Base-by-base conservation (phyloP, 176 grass and related monocot species). In the Leersia perrieri region DNA sequence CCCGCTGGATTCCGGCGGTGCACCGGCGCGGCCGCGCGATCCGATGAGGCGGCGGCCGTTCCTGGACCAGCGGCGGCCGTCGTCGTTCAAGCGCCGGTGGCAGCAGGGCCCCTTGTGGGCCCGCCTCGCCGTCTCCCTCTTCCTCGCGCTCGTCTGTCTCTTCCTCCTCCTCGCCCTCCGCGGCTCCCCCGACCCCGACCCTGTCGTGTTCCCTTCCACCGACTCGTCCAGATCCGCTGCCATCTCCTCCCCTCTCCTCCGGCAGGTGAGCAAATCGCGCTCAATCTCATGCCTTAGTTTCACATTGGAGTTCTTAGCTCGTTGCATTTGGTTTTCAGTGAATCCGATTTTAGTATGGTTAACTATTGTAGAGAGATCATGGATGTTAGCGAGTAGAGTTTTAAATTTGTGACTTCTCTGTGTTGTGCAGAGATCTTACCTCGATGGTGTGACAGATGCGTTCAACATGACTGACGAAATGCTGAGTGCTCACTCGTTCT, bases 401-500 rank as follows among this genome's bases (percentile, higher is more conserved):
- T 83, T 31, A 74, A 75, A 9, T 31, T 11, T 77, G 16, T 74
- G 25, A 72, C 45, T 14, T 66, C 65, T 20, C 60, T 53, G 13
- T 85, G 31, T 70, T 85, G 31, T 70, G 79, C 93, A 99, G 96
- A 87, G 70, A 82, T 78, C 87, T 74, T 89, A 90, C 83, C 80
- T 75, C 7, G 83, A 90, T 30, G 92, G 85, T 26, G 65, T 91
- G 12, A 53, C 74, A 9, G 90, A 95, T 66, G 75, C 42, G 49
- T 74, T 91, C 72, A 99, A 95, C 76, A 84, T 99, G 77, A 90
- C 92, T 0, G 90, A 95, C 11, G 96, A 99, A 39, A 93, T 99
- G 89, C 63, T 95, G 47, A 99, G 58, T 26, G 78, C 89, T 22
- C 76, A 75, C 80, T 99, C 96, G 0, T 87, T 93, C n/a, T 83